A percentile compares a stretch with the other conserved stretches of the same genome.
These are phyloP conservation scores for Rhodotorula diobovata DNA, from an alignment of 768 basidiomycete species.

Conservation along the genomic window DNA sequence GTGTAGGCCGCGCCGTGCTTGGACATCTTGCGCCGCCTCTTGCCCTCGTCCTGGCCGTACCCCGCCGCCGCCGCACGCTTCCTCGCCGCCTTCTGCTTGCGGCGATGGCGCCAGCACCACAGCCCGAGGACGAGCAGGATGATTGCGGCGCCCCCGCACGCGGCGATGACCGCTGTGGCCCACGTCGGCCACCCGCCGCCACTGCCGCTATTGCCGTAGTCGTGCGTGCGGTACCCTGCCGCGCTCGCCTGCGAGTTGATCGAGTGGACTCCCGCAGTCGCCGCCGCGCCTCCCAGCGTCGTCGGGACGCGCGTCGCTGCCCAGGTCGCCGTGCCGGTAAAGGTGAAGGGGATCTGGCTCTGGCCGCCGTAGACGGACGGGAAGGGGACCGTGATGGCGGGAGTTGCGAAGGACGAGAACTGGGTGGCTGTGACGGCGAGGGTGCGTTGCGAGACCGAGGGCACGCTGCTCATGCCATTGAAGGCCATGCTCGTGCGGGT, in stretches of 20 bases:
- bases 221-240: neutral
- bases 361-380: constrained; percentile 23
- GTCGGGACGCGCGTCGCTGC: constrained; percentile 14
- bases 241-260: constrained; percentile 1
- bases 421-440: constrained; percentile 10
- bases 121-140: constrained; percentile 4
- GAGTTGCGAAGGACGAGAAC: constrained; percentile 14
- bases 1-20: neutral
- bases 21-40: neutral
- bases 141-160: constrained; percentile 5
- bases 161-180: constrained; percentile 23
- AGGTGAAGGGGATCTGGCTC: constrained; percentile 15
- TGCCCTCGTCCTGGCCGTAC: neutral
- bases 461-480: constrained; percentile 9
- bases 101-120: constrained; percentile 3
- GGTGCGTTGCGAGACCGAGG: neutral
- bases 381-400: constrained; percentile 35
- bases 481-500: constrained; percentile 1
- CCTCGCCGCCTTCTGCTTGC: constrained; percentile 8
- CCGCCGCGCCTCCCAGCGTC: constrained; percentile 20
- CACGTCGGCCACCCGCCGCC: constrained; percentile 16
- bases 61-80: neutral
- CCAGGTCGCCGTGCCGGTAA: neutral
- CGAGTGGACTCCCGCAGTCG: constrained; percentile 15
- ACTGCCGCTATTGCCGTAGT: neutral